Conservation (phyloP, 441 rosid genomes). For the Sinapis alba region DNA sequence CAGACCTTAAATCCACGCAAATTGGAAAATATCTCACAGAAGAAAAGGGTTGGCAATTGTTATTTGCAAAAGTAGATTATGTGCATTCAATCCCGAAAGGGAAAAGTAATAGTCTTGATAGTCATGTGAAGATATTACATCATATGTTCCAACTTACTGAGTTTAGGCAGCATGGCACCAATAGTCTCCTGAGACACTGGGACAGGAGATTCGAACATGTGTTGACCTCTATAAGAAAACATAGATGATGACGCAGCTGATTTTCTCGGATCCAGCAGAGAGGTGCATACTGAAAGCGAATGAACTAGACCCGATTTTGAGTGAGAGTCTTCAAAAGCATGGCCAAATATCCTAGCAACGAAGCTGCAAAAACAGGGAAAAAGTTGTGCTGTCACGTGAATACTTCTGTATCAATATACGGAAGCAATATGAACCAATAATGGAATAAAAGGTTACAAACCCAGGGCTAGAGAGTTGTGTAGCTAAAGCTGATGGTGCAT, state of each 20-base stretch:
- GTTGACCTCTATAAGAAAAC: slow-evolving; percentile 77
- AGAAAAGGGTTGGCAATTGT: background rate
- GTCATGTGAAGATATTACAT: slow-evolving; percentile 16
- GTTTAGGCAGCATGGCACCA: slow-evolving; percentile 88
- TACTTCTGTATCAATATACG: slow-evolving; percentile 5
- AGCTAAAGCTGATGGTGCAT: slow-evolving; percentile 87
- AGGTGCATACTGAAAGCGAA: slow-evolving; percentile 90
- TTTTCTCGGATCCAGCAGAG: slow-evolving; percentile 88
- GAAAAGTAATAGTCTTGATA: background rate
- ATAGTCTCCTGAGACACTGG: slow-evolving; percentile 81
- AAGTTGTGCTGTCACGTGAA: slow-evolving; percentile 13
- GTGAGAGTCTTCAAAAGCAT: slow-evolving; percentile 85
- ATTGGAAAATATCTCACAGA: background rate
- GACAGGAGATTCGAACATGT: slow-evolving; percentile 73
- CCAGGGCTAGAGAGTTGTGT: slow-evolving; percentile 82
- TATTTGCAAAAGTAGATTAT: slow-evolving; percentile 7
- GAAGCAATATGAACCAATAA: slow-evolving; percentile 17
- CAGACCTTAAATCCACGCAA: background rate
- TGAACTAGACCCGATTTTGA: slow-evolving; percentile 89
- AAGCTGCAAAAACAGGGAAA: slow-evolving; percentile 22
- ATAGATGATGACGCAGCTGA: slow-evolving; percentile 65
- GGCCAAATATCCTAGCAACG: slow-evolving; percentile 81
- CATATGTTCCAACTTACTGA: slow-evolving; percentile 54
- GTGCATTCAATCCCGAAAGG: slow-evolving; percentile 14
- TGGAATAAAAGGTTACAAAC: slow-evolving; percentile 43